Evolutionary conservation across 2,329 filamentous ascomycete species (phyloP), one percentile per base, ranked within the genome.

Genomic region (Hortaea werneckii): DNA sequence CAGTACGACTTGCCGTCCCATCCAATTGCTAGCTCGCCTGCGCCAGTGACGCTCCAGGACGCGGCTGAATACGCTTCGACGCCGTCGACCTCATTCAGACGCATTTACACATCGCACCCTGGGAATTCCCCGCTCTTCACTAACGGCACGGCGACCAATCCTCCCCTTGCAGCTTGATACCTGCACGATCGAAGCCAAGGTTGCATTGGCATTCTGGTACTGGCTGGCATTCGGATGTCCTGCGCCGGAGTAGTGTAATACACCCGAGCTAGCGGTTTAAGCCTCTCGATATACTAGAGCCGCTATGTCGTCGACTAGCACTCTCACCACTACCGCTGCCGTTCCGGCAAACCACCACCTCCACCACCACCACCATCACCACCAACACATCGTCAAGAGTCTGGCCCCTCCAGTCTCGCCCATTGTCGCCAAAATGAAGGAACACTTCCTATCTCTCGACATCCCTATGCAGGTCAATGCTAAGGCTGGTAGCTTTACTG

Each of bases 371-470:
- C 20, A 20, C 20, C 20, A 20, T 20, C 20, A 20, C 20, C 20
- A 20, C 20, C 20, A 20, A 20, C 20, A 20, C 20, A 20, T 20
- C 20, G 20, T 20, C 20, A 35, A 35, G 32, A 35, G 9, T n/a
- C 32, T 35, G 9, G 32, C n/a, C n/a, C n/a, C 32, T 9, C 32
- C 32, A 9, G n/a, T 47, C 27, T 50, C 48, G 2, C 48, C 46
- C 20, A 42, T 51, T 29, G 41, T 49, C 43, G 40, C 41, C 34
- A 52, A 52, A 41, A 50, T 49, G 50, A 47, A 47, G 48, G 41
- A 52, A 29, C 47, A 52, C 29, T 52, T 52, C 44, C 45, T 52
- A 28, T 42, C 40, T n/a, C 44, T 52, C 29, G 50, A 52, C 37
- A 52, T 51, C n/a, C 49, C 49, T 11, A 39, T 50, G 29, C 44